A percentile compares a stretch with the other conserved stretches of the same genome.
Evolutionary conservation across 306 rosid species (phyloP).

Genomic region (Prunus padus): DNA sequence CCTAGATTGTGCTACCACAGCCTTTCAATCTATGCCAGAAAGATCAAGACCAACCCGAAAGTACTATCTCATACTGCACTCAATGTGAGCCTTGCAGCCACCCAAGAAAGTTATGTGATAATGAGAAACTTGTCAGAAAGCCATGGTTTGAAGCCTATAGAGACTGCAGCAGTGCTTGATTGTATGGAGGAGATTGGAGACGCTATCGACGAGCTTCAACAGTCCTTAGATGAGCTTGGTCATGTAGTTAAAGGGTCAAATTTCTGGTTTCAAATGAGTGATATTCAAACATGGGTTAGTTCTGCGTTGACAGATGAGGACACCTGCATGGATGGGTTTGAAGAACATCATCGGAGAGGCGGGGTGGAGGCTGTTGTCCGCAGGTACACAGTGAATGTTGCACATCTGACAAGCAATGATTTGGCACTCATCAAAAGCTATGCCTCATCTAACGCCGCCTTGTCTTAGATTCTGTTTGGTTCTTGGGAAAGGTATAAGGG

Average conservation of each 20-base stretch:
- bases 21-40: slow-evolving; percentile 35
- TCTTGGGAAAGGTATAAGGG: not conserved
- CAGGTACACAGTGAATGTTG: slow-evolving; percentile 21
- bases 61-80: slow-evolving; percentile 36
- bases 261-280: slow-evolving; percentile 28
- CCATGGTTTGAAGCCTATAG: slow-evolving; percentile 31
- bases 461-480: slow-evolving; percentile 11
- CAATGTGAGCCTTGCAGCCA: slow-evolving; percentile 28
- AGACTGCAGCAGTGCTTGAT: slow-evolving; percentile 27
- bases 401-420: slow-evolving; percentile 40
- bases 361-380: slow-evolving; percentile 24
- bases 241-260: not conserved
- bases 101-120: slow-evolving; percentile 1
- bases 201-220: slow-evolving; percentile 32
- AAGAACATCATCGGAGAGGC: slow-evolving; percentile 1
- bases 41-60: slow-evolving; percentile 39
- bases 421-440: slow-evolving; percentile 45
- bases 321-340: slow-evolving; percentile 47
- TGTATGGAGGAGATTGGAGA: slow-evolving; percentile 38
- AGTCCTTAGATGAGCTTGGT: slow-evolving; percentile 23
- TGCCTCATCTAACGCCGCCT: slow-evolving; percentile 18
- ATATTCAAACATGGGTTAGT: slow-evolving; percentile 48
- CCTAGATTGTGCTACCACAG: slow-evolving; percentile 37
- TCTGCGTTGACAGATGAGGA: slow-evolving; percentile 42
- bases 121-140: slow-evolving; percentile 24